These are phyloP conservation scores for Cladosporium sp. DNA, from an alignment of 2,329 filamentous ascomycete species.

Conservation along the genomic window DNA sequence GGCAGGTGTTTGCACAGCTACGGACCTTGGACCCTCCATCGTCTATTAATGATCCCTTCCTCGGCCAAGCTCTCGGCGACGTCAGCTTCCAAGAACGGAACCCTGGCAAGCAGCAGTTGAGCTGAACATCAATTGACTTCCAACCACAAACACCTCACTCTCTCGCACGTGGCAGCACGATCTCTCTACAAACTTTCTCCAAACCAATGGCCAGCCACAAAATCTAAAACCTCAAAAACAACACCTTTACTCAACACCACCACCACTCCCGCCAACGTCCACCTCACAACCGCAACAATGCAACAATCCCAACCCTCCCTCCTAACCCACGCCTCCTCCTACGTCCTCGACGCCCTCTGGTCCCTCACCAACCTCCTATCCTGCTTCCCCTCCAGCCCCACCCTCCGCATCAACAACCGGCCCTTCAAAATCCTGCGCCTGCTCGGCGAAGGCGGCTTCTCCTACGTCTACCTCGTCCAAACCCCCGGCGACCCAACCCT, in stretches of 20 bases:
- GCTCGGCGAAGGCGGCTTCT: conserved; percentile 96
- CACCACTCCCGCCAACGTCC: background rate
- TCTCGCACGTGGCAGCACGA: background rate
- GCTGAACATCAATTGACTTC: conserved; percentile 5
- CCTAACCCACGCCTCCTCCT: conserved; percentile 44
- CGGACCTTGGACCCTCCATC: too few species aligned
- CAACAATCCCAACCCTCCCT: conserved; percentile 30
- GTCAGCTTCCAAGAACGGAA: conserved; percentile 4
- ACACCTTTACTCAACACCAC: background rate
- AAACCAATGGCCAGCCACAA: background rate
- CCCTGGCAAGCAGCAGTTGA: background rate
- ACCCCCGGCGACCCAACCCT: conserved; percentile 80
- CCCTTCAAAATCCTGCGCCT: conserved; percentile 95
- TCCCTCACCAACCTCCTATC: conserved; percentile 92
- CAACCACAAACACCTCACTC: background rate
- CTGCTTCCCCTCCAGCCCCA: conserved; percentile 92
- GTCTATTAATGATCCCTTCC: background rate
- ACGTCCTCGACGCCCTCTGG: conserved; percentile 85
- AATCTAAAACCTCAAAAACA: background rate
- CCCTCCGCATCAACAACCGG: conserved; percentile 90
- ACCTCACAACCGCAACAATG: conserved; percentile 9
- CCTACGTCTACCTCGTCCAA: conserved; percentile 97
- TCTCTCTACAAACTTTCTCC: background rate
- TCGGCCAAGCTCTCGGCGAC: conserved; percentile 10
- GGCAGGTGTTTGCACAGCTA: background rate